Conservation (phyloP, 371 early-diverging fungal genomes). For the Syncephalastrum contaminatum region DNA sequence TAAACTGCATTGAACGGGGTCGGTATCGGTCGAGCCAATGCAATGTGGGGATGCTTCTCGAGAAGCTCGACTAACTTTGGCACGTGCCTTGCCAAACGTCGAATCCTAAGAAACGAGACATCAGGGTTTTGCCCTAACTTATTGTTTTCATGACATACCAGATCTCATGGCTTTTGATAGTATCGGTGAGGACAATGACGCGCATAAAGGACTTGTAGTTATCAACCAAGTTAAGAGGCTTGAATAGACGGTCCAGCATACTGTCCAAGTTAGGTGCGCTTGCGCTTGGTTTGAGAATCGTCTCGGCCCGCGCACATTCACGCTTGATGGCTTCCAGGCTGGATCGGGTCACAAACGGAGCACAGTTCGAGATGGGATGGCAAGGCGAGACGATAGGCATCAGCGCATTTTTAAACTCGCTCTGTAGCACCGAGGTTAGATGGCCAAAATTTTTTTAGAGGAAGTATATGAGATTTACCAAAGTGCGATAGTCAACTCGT, state of each 20-base stretch:
- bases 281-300: background rate
- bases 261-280: background rate
- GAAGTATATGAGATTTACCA: too few relatives aligned
- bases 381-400: constrained; percentile 51
- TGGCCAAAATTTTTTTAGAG: too few relatives aligned
- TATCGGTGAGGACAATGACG: constrained; percentile 22
- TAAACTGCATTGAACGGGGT: background rate
- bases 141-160: too few relatives aligned
- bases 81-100: constrained; percentile 35
- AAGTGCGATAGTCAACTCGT: background rate
- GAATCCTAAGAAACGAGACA: constrained; percentile 24
- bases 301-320: constrained; percentile 35
- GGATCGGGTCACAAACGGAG: constrained; percentile 36
- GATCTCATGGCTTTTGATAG: constrained; percentile 28
- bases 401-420: constrained; percentile 25
- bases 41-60: constrained; percentile 14
- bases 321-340: constrained; percentile 25
- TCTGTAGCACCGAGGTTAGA: constrained; percentile 10
- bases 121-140: too few relatives aligned
- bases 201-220: constrained; percentile 28
- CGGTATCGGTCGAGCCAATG: constrained; percentile 25
- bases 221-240: constrained; percentile 18
- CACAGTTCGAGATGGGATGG: constrained; percentile 32
- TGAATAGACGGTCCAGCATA: constrained; percentile 28
- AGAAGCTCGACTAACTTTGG: constrained; percentile 27